phyloP scores from a whole-genome alignment of 805 yeast genomes.

The Metschnikowia similis region DNA sequence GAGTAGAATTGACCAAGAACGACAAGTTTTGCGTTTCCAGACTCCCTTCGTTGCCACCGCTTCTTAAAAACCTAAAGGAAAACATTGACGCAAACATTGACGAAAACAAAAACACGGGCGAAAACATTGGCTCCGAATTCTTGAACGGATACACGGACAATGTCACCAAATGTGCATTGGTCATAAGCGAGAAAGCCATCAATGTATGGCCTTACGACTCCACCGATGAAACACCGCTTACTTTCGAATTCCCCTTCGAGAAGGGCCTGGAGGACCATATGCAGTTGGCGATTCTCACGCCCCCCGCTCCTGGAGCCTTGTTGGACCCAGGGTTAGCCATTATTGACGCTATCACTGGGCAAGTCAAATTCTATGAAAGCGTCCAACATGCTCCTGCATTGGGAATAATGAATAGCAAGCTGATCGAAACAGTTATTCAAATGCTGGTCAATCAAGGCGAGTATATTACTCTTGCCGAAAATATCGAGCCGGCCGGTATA shows the following conservation, averaged over 20 bases:
- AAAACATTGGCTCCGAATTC: slow-evolving; percentile 19
- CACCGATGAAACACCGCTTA: slow-evolving; percentile 54
- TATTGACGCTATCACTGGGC: slow-evolving; percentile 56
- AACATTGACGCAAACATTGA: too few relatives aligned
- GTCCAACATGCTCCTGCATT: slow-evolving; percentile 66
- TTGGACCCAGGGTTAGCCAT: slow-evolving; percentile 68
- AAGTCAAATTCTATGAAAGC: slow-evolving; percentile 66
- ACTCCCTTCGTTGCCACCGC: slow-evolving; percentile 53
- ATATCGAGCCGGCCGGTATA: slow-evolving; percentile 72
- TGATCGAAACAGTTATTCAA: slow-evolving; percentile 40
- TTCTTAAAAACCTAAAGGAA: slow-evolving; percentile 17
- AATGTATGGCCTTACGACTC: slow-evolving; percentile 69
- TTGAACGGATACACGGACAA: slow-evolving; percentile 46
- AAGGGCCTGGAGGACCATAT: slow-evolving; percentile 11
- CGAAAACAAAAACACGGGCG: not conserved
- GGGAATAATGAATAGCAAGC: slow-evolving; percentile 47
- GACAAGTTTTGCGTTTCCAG: slow-evolving; percentile 54
- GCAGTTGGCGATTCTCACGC: slow-evolving; percentile 56
- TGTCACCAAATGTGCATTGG: slow-evolving; percentile 45
- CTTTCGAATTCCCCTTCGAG: slow-evolving; percentile 48
- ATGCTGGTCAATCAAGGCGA: slow-evolving; percentile 44
- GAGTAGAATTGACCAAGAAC: slow-evolving; percentile 51
- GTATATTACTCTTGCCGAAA: slow-evolving; percentile 49
- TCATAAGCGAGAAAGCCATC: slow-evolving; percentile 46
- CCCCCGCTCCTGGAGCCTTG: slow-evolving; percentile 49